These are phyloP conservation scores for Pyrenula aspistea DNA, from an alignment of 495 filamentous ascomycete species.

Conservation along the genomic window DNA sequence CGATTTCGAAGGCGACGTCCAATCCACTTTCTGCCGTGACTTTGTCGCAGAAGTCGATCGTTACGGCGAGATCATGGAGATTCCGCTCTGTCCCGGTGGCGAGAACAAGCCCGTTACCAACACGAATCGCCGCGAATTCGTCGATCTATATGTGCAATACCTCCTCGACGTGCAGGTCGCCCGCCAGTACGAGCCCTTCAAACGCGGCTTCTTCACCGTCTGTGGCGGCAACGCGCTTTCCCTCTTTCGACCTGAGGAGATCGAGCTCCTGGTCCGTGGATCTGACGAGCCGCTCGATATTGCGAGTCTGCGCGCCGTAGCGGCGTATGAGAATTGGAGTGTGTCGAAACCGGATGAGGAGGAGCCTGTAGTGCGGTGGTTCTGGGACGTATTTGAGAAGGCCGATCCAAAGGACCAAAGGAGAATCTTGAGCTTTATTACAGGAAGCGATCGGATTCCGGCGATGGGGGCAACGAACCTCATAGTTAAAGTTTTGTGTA, in stretches of 20 bases:
- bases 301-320: slow-evolving; percentile 59
- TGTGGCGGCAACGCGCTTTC: slow-evolving; percentile 83
- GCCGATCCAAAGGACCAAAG: slow-evolving; percentile 58
- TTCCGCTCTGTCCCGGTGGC: slow-evolving; percentile 67
- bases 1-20: slow-evolving; percentile 77
- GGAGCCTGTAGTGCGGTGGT: slow-evolving; percentile 67
- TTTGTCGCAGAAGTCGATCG: slow-evolving; percentile 70
- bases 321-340: slow-evolving; percentile 73
- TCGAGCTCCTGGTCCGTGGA: slow-evolving; percentile 78
- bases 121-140: slow-evolving; percentile 73
- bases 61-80: slow-evolving; percentile 48
- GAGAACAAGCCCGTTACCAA: slow-evolving; percentile 73
- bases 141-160: slow-evolving; percentile 75
- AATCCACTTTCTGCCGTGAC: slow-evolving; percentile 69
- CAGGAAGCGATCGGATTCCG: slow-evolving; percentile 86
- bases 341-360: slow-evolving; percentile 30
- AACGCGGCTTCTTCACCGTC: slow-evolving; percentile 87
- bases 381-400: slow-evolving; percentile 70
- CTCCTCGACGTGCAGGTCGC: slow-evolving; percentile 67
- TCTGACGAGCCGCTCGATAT: slow-evolving; percentile 82
- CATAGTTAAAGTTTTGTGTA: slow-evolving; percentile 52
- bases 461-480: slow-evolving; percentile 82
- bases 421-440: slow-evolving; percentile 75
- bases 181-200: slow-evolving; percentile 90
- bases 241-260: slow-evolving; percentile 88